Percentiles rank a stretch among this genome's conserved stretches.
phyloP scores from a whole-genome alignment of 78 protist genomes.

The Capsaspora owczarzaki region DNA sequence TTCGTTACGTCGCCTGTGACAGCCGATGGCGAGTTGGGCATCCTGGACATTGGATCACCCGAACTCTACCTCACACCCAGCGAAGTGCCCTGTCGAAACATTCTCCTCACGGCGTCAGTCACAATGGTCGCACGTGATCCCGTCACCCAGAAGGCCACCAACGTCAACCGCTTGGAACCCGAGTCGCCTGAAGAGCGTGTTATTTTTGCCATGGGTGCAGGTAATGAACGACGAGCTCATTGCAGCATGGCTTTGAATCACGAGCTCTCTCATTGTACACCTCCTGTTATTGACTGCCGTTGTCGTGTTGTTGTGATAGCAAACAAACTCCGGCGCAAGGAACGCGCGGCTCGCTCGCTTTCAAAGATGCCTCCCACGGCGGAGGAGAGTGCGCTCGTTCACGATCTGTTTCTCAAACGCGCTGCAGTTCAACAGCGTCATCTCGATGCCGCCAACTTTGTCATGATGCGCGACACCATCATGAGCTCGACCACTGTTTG shows the following conservation, averaged over 20 bases:
- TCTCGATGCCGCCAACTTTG: background rate
- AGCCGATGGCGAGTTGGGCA: too few relatives aligned
- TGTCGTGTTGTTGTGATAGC: background rate
- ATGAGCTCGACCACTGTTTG: background rate
- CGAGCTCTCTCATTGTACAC: background rate
- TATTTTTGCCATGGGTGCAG: background rate
- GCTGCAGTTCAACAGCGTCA: too few relatives aligned
- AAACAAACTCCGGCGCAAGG: background rate
- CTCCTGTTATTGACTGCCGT: background rate
- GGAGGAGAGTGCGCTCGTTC: background rate
- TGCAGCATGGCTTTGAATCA: background rate
- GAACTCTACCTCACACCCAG: too few relatives aligned
- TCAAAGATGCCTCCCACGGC: background rate
- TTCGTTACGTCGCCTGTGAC: too few relatives aligned
- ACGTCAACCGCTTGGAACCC: background rate
- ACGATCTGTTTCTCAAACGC: background rate
- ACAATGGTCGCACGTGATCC: slow-evolving; percentile 23
- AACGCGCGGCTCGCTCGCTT: background rate
- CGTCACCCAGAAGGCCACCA: background rate
- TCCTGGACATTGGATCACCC: too few relatives aligned
- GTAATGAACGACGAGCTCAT: too few relatives aligned
- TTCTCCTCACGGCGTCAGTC: background rate
- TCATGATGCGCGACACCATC: background rate
- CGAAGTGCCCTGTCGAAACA: background rate
- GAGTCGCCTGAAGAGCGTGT: background rate